Conservation (phyloP, 768 basidiomycete species). For the Suillus discolor region DNA sequence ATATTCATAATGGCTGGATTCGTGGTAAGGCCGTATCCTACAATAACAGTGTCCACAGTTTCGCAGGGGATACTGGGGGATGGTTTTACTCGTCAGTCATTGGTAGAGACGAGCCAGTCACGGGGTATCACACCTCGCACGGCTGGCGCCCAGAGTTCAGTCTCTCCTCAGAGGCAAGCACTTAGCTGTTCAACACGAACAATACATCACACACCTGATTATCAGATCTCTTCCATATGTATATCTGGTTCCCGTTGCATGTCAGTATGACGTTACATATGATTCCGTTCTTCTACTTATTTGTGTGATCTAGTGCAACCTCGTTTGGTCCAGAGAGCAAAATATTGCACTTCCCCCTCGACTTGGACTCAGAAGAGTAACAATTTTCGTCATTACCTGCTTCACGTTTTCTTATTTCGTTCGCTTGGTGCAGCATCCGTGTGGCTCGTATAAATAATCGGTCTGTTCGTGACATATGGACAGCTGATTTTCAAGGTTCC, state of each 20-base stretch:
- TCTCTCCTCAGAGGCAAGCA: slow-evolving; percentile 31
- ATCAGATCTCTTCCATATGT: slow-evolving; percentile 56
- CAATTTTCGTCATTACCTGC: slow-evolving; percentile 12
- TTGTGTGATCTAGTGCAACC: slow-evolving; percentile 46
- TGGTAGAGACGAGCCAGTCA: slow-evolving; percentile 13
- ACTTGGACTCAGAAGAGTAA: slow-evolving; percentile 43
- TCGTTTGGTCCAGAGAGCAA: slow-evolving; percentile 56
- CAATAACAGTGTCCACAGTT: slow-evolving; percentile 35
- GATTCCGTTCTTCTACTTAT: slow-evolving; percentile 4
- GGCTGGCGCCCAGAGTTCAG: slow-evolving; percentile 47
- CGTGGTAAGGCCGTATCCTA: slow-evolving; percentile 35
- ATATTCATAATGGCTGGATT: neutral
- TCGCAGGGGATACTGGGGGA: slow-evolving; percentile 55
- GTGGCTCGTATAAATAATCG: slow-evolving; percentile 37
- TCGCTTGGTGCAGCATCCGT: slow-evolving; percentile 14
- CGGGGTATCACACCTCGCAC: slow-evolving; percentile 12
- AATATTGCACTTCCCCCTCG: slow-evolving; percentile 46
- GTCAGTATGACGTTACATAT: slow-evolving; percentile 36
- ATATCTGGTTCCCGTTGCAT: slow-evolving; percentile 49
- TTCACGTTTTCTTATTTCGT: slow-evolving; percentile 5
- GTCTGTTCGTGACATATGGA: slow-evolving; percentile 56
- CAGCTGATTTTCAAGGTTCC: slow-evolving; percentile 49
- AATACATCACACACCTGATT: neutral
- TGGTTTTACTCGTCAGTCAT: slow-evolving; percentile 46
- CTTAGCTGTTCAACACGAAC: neutral